Conservation (phyloP, 768 basidiomycete genomes). For the Tricholoma matsutake region DNA sequence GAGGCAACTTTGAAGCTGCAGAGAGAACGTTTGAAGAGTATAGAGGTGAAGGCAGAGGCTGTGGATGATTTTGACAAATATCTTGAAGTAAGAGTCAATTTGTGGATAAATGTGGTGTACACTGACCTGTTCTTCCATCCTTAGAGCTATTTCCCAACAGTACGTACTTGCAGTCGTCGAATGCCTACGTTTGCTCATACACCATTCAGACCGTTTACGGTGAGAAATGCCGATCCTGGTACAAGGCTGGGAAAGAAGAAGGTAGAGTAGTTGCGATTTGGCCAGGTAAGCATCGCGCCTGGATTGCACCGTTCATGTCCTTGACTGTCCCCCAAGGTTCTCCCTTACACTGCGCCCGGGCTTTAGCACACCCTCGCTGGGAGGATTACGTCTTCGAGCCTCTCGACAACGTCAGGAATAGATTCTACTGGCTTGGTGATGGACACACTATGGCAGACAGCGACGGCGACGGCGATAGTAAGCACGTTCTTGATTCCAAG, state of each 20-base stretch:
- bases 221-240: conserved; percentile 61
- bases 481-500: conserved; percentile 9
- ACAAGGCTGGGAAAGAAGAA: conserved; percentile 57
- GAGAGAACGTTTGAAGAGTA: conserved; percentile 58
- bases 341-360: conserved; percentile 45
- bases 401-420: conserved; percentile 40
- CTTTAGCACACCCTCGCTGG: conserved; percentile 56
- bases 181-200: background rate
- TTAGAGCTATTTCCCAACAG: conserved; percentile 48
- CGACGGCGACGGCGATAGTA: conserved; percentile 29
- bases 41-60: conserved; percentile 57
- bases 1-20: conserved; percentile 57
- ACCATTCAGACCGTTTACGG: conserved; percentile 50
- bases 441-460: conserved; percentile 55
- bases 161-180: conserved; percentile 13
- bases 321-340: conserved; percentile 37
- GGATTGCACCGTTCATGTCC: background rate
- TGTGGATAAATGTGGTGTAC: background rate
- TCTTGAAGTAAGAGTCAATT: conserved; percentile 39
- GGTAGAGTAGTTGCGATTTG: conserved; percentile 56
- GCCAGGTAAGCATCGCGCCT: conserved; percentile 42
- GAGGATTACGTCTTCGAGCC: conserved; percentile 58
- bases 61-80: conserved; percentile 62
- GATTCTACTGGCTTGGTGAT: conserved; percentile 59
- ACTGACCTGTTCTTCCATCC: conserved; percentile 5